phyloP scores from a whole-genome alignment of 1,139 yeast species.

The Hyphopichia khmerensis region DNA sequence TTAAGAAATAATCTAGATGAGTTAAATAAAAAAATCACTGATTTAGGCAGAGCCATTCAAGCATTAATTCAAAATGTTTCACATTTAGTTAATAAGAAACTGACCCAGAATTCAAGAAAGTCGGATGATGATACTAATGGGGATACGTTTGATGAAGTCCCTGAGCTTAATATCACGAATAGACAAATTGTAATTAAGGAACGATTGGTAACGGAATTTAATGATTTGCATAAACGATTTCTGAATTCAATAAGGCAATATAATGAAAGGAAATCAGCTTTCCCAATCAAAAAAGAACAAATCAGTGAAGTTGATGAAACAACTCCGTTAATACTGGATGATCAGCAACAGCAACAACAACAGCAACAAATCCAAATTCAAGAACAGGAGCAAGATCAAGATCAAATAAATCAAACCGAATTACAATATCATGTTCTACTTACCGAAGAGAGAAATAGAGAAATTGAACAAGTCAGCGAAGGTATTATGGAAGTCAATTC shows the following conservation, averaged over 20 bases:
- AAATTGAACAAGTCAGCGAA: constrained; percentile 67
- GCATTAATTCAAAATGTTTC: constrained; percentile 30
- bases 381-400: constrained; percentile 35
- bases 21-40: constrained; percentile 23
- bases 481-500: constrained; percentile 84
- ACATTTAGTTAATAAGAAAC: constrained; percentile 33
- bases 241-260: constrained; percentile 26
- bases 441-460: constrained; percentile 71
- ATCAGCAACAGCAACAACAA: constrained; percentile 14
- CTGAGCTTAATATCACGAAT: constrained; percentile 26
- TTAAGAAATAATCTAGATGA: constrained; percentile 42
- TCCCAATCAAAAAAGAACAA: constrained; percentile 18
- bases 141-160: not conserved
- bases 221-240: constrained; percentile 38
- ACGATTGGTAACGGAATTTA: constrained; percentile 35
- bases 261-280: constrained; percentile 29
- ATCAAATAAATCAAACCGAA: constrained; percentile 54
- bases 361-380: constrained; percentile 29
- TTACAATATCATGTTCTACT: constrained; percentile 70
- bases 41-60: constrained; percentile 35
- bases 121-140: not conserved
- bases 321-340: constrained; percentile 25
- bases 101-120: constrained; percentile 7
- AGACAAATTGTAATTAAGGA: constrained; percentile 42
- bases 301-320: constrained; percentile 16